phyloP scores from a whole-genome alignment of 2,329 filamentous ascomycete genomes.

The Aspergillus novoparasiticus region DNA sequence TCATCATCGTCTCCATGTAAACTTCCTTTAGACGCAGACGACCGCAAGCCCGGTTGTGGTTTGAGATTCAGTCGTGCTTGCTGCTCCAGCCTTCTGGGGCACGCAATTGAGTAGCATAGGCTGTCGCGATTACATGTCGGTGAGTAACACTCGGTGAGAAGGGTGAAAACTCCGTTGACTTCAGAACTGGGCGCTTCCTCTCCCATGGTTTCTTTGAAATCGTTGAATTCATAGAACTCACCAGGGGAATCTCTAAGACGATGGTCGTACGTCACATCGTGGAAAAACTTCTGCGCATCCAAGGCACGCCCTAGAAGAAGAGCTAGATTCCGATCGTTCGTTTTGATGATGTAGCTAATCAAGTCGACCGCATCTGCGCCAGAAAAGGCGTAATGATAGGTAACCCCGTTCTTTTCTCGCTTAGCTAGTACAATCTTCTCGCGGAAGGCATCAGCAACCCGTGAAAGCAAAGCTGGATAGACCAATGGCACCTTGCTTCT shows the following conservation, averaged over 20 bases:
- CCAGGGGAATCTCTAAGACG: constrained; percentile 88
- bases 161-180: constrained; percentile 94
- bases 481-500: constrained; percentile 74
- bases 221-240: constrained; percentile 96
- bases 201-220: constrained; percentile 67
- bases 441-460: constrained; percentile 88
- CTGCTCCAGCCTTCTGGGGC: constrained; percentile 88
- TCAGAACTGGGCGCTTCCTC: constrained; percentile 69
- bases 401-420: constrained; percentile 92
- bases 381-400: constrained; percentile 96
- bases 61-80: constrained; percentile 93
- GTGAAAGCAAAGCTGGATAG: constrained; percentile 90
- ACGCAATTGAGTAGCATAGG: constrained; percentile 97
- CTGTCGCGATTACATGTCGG: constrained; percentile 95
- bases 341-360: constrained; percentile 94
- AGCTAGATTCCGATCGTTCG: constrained; percentile 91
- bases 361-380: constrained; percentile 95
- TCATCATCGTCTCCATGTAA: constrained; percentile 80
- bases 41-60: constrained; percentile 81
- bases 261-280: constrained; percentile 98
- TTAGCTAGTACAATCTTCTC: constrained; percentile 85
- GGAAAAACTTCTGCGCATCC: constrained; percentile 98
- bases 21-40: constrained; percentile 69
- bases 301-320: constrained; percentile 86
- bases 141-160: constrained; percentile 96